Evolutionary conservation across 2,329 filamentous ascomycete species (phyloP), one percentile per base, ranked within the genome.

Genomic region (Cladorrhinum sp.): DNA sequence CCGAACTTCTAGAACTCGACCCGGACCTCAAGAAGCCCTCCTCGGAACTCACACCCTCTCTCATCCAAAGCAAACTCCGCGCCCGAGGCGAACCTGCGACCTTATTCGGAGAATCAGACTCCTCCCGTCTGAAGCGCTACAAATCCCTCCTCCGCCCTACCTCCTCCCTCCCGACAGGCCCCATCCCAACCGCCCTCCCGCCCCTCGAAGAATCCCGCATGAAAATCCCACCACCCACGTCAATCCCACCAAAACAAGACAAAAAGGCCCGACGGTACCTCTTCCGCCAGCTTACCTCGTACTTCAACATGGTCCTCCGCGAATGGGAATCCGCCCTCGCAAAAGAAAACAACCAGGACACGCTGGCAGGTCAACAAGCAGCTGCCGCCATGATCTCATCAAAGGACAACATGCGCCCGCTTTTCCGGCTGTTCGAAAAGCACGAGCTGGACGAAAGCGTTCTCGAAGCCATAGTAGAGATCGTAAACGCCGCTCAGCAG

Each of bases 231-330:
- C 79, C 81, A n/a, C 79, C 85, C 1, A 79, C 81, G 16, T 80
- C 79, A 49, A 77, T 91, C 9, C 84, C 85, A 1, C 80, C 78
- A 1, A 75, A 83, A 1, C 80, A 82, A 68, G 89, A 93, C 67
- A 78, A 78, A 20, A 84, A 87, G 46, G 89, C 80, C 0, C 84
- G 86, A 51, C 78, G 82, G 50, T 92, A 89, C 74, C 79, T 99
- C 46, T 94, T 89, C 77, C 83, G 94, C 10, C 94, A 99, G 75
- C 81, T 99, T 59, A 91, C 90, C 20, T 95, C 91, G 54, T 99
- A 97, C 79, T 98, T 99, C 78, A 96, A 91, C 57, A 92, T 99
- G 86, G 86, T 99, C n/a, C 79, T 99, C 61, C 84, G 82, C 50
- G 94, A 96, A 74, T 99, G 96, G 89, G 86, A 93, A 68, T 72